Percentiles rank a stretch among this genome's conserved stretches.
Evolutionary conservation across 345 rosid genomes (phyloP).

Genomic region (Microthlaspi erraticum): DNA sequence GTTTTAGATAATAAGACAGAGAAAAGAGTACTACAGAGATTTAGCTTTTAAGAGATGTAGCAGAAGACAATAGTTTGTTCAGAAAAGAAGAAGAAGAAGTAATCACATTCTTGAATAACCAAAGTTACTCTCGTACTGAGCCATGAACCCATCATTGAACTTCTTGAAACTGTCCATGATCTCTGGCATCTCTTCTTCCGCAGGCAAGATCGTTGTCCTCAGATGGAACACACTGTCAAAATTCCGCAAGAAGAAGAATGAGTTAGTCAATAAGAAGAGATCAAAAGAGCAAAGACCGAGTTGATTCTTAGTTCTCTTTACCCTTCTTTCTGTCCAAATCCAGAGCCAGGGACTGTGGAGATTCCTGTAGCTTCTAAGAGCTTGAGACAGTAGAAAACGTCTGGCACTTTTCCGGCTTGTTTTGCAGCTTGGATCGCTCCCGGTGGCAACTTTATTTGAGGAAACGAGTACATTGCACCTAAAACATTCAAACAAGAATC

Average conservation of each 20-base stretch:
- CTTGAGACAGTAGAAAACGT: slow-evolving; percentile 96
- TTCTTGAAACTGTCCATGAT: slow-evolving; percentile 95
- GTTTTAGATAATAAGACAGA: background rate
- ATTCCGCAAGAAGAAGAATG: background rate
- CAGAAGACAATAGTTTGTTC: slow-evolving; percentile 27
- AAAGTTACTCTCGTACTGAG: slow-evolving; percentile 65
- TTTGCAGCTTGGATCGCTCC: slow-evolving; percentile 89
- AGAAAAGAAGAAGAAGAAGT: slow-evolving; percentile 20
- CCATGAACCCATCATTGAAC: slow-evolving; percentile 98
- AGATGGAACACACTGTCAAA: slow-evolving; percentile 80
- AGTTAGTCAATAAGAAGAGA: background rate
- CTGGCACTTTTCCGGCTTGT: slow-evolving; percentile 79
- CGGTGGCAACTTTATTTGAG: slow-evolving; percentile 87
- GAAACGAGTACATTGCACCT: slow-evolving; percentile 99
- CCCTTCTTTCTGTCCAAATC: slow-evolving; percentile 99
- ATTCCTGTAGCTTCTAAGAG: slow-evolving; percentile 98
- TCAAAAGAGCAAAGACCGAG: background rate
- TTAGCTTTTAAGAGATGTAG: slow-evolving; percentile 36
- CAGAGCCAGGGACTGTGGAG: slow-evolving; percentile 99
- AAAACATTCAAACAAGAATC: slow-evolving; percentile 20
- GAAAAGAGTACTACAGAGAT: slow-evolving; percentile 29
- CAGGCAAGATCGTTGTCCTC: slow-evolving; percentile 94
- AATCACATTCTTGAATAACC: slow-evolving; percentile 85
- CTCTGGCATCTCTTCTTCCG: slow-evolving; percentile 95
- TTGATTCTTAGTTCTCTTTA: slow-evolving; percentile 27